Evolutionary conservation across 768 basidiomycete genomes (phyloP), one percentile per base, ranked within the genome.

Genomic region (Megacollybia marginata): DNA sequence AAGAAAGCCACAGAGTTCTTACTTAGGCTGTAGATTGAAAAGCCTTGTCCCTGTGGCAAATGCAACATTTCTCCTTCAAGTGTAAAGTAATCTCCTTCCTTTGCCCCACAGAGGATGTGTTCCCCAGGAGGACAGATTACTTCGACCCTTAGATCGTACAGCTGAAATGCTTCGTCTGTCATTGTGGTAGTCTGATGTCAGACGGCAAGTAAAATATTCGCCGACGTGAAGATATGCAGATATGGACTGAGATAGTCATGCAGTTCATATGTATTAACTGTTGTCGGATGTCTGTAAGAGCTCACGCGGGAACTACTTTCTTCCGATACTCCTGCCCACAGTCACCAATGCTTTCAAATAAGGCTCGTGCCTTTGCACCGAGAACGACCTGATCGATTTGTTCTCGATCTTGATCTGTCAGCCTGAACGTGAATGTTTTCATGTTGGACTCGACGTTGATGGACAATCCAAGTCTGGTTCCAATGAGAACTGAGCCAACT

Each of bases 1-100:
- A 23, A 23, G 23, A 23, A 18, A 12, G 47, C 16, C 43, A 7
- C 52, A 8, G 6, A 9, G 38, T 50, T 34, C 65, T 5, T 52
- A 81, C 83, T 68, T 9, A 84, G 65, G 0, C 83, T 85, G 57
- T 84, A 85, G 46, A 86, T 81, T 1, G 83, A 84, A 56, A 85
- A 73, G 2, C 82, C 83, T 57, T 84, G 83, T 0, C 69, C 74
- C 0, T 76, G 72, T 4, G 83, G 83, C 1, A 85, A 69, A 55
- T 71, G 57, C 23, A 85, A 55, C 75, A 82, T 79, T 60, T 85
- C 84, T 2, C 83, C 84, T 53, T 80, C 66, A 4, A 86, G 66
- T 1, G 66, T 73, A 57, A 86, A 84, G 60, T 78, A 60, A 57
- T 86, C 84, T 1, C 82, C 83, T 2, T 68, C 62, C 53, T 80